phyloP scores from a whole-genome alignment of 2,329 filamentous ascomycete species.

The Mycogone perniciosa region DNA sequence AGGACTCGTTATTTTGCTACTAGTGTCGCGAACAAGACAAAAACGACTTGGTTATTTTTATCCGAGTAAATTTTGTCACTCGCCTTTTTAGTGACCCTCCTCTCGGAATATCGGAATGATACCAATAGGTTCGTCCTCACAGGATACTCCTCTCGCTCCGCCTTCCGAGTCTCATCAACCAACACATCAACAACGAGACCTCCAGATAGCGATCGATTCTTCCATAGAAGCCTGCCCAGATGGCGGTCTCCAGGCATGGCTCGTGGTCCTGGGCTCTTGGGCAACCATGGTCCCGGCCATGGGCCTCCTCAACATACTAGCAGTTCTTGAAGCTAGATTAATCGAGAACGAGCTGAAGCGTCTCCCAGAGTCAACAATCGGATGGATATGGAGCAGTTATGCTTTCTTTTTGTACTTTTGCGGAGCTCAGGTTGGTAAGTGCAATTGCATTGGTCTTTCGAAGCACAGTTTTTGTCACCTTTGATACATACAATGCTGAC shows the following conservation, averaged over 20 bases:
- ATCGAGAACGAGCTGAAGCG: constrained; percentile 54
- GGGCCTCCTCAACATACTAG: constrained; percentile 60
- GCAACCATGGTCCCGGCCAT: constrained; percentile 58
- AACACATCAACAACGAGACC: too few relatives aligned
- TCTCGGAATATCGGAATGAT: too few relatives aligned
- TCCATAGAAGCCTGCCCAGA: constrained; percentile 50
- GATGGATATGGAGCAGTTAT: constrained; percentile 70
- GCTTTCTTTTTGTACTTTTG: constrained; percentile 66
- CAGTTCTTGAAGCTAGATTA: constrained; percentile 62
- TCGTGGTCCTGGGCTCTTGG: constrained; percentile 66
- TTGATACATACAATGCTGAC: neutral
- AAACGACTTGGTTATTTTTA: too few relatives aligned
- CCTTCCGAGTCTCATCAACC: too few relatives aligned
- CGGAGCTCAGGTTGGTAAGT: constrained; percentile 56
- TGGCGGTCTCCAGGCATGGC: constrained; percentile 60
- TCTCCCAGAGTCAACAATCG: constrained; percentile 53
- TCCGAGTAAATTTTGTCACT: too few relatives aligned
- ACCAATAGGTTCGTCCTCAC: too few relatives aligned
- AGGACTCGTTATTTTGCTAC: too few relatives aligned
- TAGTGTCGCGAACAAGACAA: too few relatives aligned
- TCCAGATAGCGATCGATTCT: too few relatives aligned
- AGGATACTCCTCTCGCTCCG: too few relatives aligned
- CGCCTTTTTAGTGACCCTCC: too few relatives aligned
- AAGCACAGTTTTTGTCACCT: neutral
- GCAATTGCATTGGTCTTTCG: neutral